Evolutionary conservation across 306 rosid genomes (phyloP).

Genomic region (barrel medic (Medicago truncatula)): MtrunA17r5.0-ANR NC_053042.1:47710501-47711000

Average conservation of each 20-base stretch:
- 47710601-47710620: slow-evolving; percentile 90
- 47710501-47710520: slow-evolving; percentile 24
- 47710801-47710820: slow-evolving; percentile 7
- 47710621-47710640: slow-evolving; percentile 87
- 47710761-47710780: slow-evolving; percentile 14
- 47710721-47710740: slow-evolving; percentile 25
- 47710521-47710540: slow-evolving; percentile 67
- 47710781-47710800: slow-evolving; percentile 19
- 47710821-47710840: slow-evolving; percentile 16
- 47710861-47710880: not conserved
- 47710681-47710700: slow-evolving; percentile 71
- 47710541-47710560: slow-evolving; percentile 91
- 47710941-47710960: slow-evolving; percentile 1
- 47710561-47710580: slow-evolving; percentile 75
- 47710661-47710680: slow-evolving; percentile 71
- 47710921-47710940: slow-evolving; percentile 1
- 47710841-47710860: not conserved
- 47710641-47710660: slow-evolving; percentile 89
- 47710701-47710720: slow-evolving; percentile 2
- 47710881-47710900: not conserved
- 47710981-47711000: slow-evolving; percentile 34
- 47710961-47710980: slow-evolving; percentile 3
- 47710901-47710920: not conserved
- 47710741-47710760: slow-evolving; percentile 14
- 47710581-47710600: slow-evolving; percentile 58